These are phyloP conservation scores for Craspedostauros australis DNA, from an alignment of 108 stramenopile genomes.

Conservation along the genomic window DNA sequence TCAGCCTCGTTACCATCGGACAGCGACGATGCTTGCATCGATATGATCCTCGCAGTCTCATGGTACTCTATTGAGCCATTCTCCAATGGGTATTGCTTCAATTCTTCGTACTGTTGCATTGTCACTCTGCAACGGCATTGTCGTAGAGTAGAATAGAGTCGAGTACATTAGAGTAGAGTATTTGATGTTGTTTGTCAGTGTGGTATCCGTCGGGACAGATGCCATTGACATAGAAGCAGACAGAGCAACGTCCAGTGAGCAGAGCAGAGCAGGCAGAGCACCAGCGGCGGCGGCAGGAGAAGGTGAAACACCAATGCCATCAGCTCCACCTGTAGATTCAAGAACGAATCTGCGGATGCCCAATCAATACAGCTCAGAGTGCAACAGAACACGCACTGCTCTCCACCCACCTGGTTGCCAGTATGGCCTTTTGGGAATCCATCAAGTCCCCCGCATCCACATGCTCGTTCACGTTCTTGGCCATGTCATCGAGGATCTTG, in stretches of 20 bases:
- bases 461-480: conserved; percentile 52
- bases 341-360: too few relatives aligned
- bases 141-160: background rate
- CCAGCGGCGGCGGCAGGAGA: too few relatives aligned
- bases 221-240: too few relatives aligned
- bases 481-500: conserved; percentile 80
- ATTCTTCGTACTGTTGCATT: conserved; percentile 29
- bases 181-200: too few relatives aligned
- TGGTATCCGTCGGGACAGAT: too few relatives aligned
- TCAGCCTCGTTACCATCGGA: conserved; percentile 2
- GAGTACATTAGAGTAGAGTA: too few relatives aligned
- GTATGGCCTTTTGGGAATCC: conserved; percentile 41
- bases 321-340: too few relatives aligned
- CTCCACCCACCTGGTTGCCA: conserved; percentile 72
- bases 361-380: background rate
- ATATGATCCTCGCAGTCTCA: conserved; percentile 54
- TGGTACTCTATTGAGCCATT: conserved; percentile 63
- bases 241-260: too few relatives aligned
- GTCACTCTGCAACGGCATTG: conserved; percentile 15
- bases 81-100: conserved; percentile 32
- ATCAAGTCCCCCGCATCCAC: conserved; percentile 6
- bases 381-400: background rate
- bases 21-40: conserved; percentile 52
- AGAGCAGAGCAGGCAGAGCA: too few relatives aligned
- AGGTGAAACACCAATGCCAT: too few relatives aligned